Evolutionary conservation across 179 eudicot genomes (phyloP), one percentile per base, ranked within the genome.

Genomic region (Silene vulgaris): DNA sequence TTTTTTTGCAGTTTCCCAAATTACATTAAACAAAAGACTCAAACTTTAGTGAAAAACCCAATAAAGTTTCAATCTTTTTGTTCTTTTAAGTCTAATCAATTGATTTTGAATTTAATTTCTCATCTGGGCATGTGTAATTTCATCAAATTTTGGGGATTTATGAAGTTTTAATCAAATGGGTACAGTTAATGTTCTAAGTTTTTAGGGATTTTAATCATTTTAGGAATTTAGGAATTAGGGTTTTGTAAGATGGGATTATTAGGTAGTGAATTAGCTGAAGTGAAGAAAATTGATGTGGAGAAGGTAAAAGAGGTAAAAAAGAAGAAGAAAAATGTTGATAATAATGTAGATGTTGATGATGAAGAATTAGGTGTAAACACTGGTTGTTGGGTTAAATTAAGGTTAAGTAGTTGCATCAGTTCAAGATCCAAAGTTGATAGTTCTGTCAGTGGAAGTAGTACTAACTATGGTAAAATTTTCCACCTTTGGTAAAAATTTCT

Each of bases 371-470:
- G 35, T 23, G 89, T 82, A 30, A 82, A 83, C 11, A 87, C 81
- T 80, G 89, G 91, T 1, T 86, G 91, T 79, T 87, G 88, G 90
- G 62, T 82, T 77, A 87, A 83, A 79, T 45, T 87, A 73, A 77
- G 89, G 74, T 86, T 87, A 32, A 83, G 88, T 52, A 76, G 87
- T 75, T 87, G 87, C 79, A 84, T 90, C 75, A 71, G 80, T 78
- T 89, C 90, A 78, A 87, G 87, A 89, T 85, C 90, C 80, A 87
- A 89, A 80, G 88, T 85, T 78, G 90, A 87, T 79, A 75, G 76
- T 69, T 85, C 87, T 74, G 72, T 83, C 63, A 89, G 86, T 80
- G 89, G 90, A 72, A 80, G 80, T 23, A 81, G 82, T 79, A 84
- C 88, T 74, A 78, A 79, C 68, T 84, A 80, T 77, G 88, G 88